Evolutionary conservation across 768 basidiomycete genomes (phyloP).

Genomic region (Mycena kentingensis): DNA sequence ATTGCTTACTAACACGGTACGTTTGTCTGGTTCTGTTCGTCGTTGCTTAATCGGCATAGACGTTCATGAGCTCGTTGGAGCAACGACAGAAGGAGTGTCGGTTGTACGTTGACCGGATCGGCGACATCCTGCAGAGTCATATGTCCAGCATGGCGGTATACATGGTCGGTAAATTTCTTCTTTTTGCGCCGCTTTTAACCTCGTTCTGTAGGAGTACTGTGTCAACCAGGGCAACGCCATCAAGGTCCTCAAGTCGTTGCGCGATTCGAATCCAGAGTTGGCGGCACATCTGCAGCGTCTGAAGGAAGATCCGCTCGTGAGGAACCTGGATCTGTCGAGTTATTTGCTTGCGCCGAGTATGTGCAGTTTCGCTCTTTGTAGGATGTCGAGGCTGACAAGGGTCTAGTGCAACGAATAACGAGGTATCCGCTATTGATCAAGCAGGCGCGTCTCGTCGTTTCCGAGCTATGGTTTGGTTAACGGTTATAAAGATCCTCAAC

Average conservation of each 20-base stretch:
- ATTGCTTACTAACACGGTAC: slow-evolving; percentile 81
- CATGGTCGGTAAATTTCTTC: slow-evolving; percentile 49
- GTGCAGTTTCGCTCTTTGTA: slow-evolving; percentile 26
- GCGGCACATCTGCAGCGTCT: slow-evolving; percentile 69
- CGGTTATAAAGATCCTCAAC: slow-evolving; percentile 59
- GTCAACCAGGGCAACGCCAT: slow-evolving; percentile 83
- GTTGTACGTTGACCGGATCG: slow-evolving; percentile 87
- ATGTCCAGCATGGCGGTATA: slow-evolving; percentile 81
- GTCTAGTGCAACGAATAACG: slow-evolving; percentile 90
- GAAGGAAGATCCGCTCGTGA: slow-evolving; percentile 73
- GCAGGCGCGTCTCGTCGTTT: slow-evolving; percentile 45
- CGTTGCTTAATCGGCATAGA: slow-evolving; percentile 37
- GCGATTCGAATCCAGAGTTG: slow-evolving; percentile 68
- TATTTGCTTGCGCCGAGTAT: slow-evolving; percentile 90
- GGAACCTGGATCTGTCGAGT: slow-evolving; percentile 87
- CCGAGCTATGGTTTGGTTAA: slow-evolving; percentile 3
- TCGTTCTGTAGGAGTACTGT: slow-evolving; percentile 74
- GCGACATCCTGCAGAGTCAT: slow-evolving; percentile 77
- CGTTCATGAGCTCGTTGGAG: slow-evolving; percentile 86
- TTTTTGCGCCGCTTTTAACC: slow-evolving; percentile 1
- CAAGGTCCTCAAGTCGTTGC: slow-evolving; percentile 71
- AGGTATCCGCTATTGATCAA: slow-evolving; percentile 89
- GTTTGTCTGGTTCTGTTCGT: slow-evolving; percentile 27
- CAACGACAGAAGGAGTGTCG: slow-evolving; percentile 89
- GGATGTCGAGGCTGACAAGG: neutral